Evolutionary conservation across 2,329 filamentous ascomycete genomes (phyloP), one percentile per base, ranked within the genome.

Genomic region (Lachnellula occidentalis): DNA sequence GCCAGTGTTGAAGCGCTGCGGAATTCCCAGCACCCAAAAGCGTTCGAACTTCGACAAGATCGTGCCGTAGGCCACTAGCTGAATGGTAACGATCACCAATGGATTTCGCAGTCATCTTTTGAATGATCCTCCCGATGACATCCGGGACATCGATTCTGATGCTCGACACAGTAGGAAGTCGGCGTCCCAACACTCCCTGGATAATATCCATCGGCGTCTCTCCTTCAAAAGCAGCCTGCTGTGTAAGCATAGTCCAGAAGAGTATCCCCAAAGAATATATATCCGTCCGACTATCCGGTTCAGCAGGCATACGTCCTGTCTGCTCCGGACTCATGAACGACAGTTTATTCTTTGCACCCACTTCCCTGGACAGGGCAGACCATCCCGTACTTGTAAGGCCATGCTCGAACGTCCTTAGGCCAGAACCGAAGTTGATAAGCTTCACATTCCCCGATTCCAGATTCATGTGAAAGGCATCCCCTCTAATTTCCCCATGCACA

Each of bases 281-380:
- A 70, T 97, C 92, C 15, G 92, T 96, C 41, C 92, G 82, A 43
- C 82, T 89, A 71, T 96, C 92, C 1, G 92, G 92, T 69, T 96
- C 92, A 3, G 89, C 90, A 2, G 91, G 89, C 80, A 96, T 87
- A 19, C 92, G 85, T 14, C 92, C 92, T 2, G 92, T 96, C 74
- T 96, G 92, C 68, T 97, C 92, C 0, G 92, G 92, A 46, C 91
- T 92, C 67, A 96, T 95, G 67, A 90, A 96, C 50, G 92, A 83
- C 19, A 97, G 76, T 71, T 95, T 96, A 67, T 92, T 86, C 72
- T 90, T 91, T 41, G 91, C 89, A 2, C 92, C 92, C 7, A 91
- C 73, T 69, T 96, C 89, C 56, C 87, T 86, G 12, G 89, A 92
- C 9, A 96, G 73, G 0, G 81, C 81, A 11, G 87, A 88, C 92